Evolutionary conservation across 1,284 basidiomycete species (phyloP).

Genomic region (Ganoderma sinense): DNA sequence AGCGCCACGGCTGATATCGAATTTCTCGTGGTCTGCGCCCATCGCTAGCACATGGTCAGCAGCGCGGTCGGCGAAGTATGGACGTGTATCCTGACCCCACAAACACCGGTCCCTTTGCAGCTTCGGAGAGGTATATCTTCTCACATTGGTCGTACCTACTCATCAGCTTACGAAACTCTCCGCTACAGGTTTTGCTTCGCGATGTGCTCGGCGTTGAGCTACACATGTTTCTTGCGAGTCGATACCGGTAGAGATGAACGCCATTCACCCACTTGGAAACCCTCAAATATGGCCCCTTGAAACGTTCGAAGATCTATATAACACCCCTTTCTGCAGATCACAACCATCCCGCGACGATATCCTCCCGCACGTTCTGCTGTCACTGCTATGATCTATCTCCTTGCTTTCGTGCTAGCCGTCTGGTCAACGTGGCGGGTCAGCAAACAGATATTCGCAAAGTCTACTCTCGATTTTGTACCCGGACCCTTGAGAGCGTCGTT

Average conservation of each 20-base stretch:
- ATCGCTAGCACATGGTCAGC: neutral
- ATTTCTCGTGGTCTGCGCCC: neutral
- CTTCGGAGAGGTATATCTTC: neutral
- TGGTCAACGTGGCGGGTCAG: constrained; percentile 14
- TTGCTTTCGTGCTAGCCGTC: neutral
- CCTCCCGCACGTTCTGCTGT: neutral
- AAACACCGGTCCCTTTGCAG: neutral
- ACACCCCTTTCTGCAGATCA: neutral
- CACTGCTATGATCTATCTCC: constrained; percentile 8
- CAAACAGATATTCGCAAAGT: neutral
- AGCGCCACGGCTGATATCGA: neutral
- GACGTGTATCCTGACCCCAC: neutral
- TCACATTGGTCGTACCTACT: neutral
- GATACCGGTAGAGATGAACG: neutral
- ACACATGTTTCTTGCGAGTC: neutral
- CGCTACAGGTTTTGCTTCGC: neutral
- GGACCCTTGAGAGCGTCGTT: constrained; percentile 25
- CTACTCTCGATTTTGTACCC: constrained; percentile 26
- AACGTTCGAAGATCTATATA: neutral
- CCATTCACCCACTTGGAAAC: neutral
- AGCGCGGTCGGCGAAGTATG: neutral
- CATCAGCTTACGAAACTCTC: neutral
- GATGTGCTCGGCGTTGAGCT: neutral
- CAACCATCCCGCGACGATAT: neutral
- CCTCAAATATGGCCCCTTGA: neutral